Evolutionary conservation across 306 rosid genomes (phyloP).

Genomic region (Citrullus mucosospermus): DNA sequence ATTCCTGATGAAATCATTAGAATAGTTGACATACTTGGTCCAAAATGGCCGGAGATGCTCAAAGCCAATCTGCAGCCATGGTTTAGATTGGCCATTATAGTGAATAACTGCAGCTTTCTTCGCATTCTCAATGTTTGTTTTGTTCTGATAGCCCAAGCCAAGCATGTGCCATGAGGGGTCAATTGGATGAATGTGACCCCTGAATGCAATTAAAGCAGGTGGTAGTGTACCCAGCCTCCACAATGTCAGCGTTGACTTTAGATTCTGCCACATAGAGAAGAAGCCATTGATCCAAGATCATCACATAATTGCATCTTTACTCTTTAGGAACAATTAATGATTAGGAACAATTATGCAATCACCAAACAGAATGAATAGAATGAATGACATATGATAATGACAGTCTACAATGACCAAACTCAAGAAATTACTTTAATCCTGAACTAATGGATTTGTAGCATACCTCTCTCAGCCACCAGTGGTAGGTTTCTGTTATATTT

Average conservation of each 20-base stretch:
- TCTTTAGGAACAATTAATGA: neutral
- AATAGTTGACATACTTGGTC: slow-evolving; percentile 79
- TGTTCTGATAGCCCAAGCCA: slow-evolving; percentile 93
- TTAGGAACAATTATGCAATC: neutral
- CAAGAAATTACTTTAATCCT: neutral
- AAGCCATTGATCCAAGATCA: slow-evolving; percentile 6
- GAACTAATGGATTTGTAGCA: slow-evolving; percentile 1
- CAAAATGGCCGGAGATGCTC: slow-evolving; percentile 97
- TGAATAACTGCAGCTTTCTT: slow-evolving; percentile 88
- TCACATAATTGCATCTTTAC: neutral
- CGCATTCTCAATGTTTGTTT: slow-evolving; percentile 47
- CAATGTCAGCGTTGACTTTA: slow-evolving; percentile 69
- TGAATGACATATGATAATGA: neutral
- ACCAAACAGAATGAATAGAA: slow-evolving; percentile 3
- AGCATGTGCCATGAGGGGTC: slow-evolving; percentile 94
- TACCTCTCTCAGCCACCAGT: slow-evolving; percentile 93
- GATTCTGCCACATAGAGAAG: slow-evolving; percentile 49
- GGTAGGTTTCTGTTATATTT: slow-evolving; percentile 67
- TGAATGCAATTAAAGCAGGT: slow-evolving; percentile 92
- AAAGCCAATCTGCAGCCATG: slow-evolving; percentile 92
- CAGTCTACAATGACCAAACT: neutral
- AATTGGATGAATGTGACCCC: slow-evolving; percentile 75
- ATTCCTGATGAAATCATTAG: slow-evolving; percentile 78
- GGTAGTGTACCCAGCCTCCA: slow-evolving; percentile 99
- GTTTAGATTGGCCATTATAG: slow-evolving; percentile 95